These are phyloP conservation scores for Hymenochaete sp. DNA, from an alignment of 1,284 basidiomycete genomes.

Conservation along the genomic window DNA sequence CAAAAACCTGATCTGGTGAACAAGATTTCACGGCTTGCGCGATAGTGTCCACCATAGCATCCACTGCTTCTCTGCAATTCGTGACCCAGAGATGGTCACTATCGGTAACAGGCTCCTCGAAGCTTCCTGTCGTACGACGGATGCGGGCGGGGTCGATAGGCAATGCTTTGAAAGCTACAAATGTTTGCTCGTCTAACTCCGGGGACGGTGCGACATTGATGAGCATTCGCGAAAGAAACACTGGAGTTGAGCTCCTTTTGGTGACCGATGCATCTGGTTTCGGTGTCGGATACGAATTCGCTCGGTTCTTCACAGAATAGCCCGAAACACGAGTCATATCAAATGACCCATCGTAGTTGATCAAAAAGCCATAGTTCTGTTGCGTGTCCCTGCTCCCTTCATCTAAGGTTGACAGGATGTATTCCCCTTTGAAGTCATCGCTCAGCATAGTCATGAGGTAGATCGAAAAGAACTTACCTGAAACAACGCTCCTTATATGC, in stretches of 20 bases:
- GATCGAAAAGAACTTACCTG: conserved; percentile 42
- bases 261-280: conserved; percentile 5
- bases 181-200: conserved; percentile 32
- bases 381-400: conserved; percentile 78
- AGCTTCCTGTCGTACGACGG: conserved; percentile 43
- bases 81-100: conserved; percentile 38
- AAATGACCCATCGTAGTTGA: conserved; percentile 62
- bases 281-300: conserved; percentile 15
- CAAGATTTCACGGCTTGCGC: conserved; percentile 48
- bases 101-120: conserved; percentile 54
- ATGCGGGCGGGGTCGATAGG: conserved; percentile 57
- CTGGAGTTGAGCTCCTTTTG: neutral
- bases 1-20: conserved; percentile 26
- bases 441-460: neutral
- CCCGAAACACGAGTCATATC: conserved; percentile 69
- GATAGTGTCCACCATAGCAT: conserved; percentile 66
- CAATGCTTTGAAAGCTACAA: conserved; percentile 69
- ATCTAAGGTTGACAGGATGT: conserved; percentile 85
- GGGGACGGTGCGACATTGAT: too few species aligned
- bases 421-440: conserved; percentile 51
- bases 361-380: conserved; percentile 80
- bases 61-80: conserved; percentile 70
- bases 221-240: conserved; percentile 27
- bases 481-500: conserved; percentile 75
- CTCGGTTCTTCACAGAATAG: conserved; percentile 72